Percentiles rank a stretch among this genome's conserved stretches.
Evolutionary conservation across 306 rosid genomes (phyloP).

Genomic region (Gastrolobium bilobum): DNA sequence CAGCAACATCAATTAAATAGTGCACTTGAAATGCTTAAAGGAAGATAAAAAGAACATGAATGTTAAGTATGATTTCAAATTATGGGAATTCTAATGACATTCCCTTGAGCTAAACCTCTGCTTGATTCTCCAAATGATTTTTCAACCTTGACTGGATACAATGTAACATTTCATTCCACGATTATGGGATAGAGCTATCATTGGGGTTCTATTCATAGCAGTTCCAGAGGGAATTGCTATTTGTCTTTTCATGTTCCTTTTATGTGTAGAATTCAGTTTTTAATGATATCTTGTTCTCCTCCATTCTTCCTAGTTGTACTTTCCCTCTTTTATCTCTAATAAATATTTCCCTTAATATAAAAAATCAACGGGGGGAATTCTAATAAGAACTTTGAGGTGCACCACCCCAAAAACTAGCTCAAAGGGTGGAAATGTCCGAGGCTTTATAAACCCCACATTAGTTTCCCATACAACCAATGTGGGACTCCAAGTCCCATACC

Average conservation of each 20-base stretch:
- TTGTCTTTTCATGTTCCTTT: background rate
- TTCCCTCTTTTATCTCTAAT: background rate
- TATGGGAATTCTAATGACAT: background rate
- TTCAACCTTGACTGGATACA: background rate
- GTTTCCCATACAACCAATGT: no score
- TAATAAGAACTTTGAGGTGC: no score
- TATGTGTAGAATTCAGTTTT: no score
- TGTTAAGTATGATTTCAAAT: no score
- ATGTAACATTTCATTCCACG: no score
- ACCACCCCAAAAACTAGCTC: no score
- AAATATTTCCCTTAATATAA: background rate
- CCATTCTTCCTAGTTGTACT: background rate
- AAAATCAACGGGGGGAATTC: background rate
- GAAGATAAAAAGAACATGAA: no score
- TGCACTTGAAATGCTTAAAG: background rate
- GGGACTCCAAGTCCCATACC: no score
- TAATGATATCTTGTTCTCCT: background rate
- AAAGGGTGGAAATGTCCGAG: no score
- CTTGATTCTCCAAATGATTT: conserved; percentile 19
- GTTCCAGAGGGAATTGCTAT: background rate
- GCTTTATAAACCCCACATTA: no score
- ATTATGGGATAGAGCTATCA: background rate
- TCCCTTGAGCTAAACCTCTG: background rate
- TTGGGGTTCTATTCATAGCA: background rate
- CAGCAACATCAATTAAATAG: background rate